Conservation (phyloP, 768 basidiomycete genomes). For the Jaapia argillacea region DNA sequence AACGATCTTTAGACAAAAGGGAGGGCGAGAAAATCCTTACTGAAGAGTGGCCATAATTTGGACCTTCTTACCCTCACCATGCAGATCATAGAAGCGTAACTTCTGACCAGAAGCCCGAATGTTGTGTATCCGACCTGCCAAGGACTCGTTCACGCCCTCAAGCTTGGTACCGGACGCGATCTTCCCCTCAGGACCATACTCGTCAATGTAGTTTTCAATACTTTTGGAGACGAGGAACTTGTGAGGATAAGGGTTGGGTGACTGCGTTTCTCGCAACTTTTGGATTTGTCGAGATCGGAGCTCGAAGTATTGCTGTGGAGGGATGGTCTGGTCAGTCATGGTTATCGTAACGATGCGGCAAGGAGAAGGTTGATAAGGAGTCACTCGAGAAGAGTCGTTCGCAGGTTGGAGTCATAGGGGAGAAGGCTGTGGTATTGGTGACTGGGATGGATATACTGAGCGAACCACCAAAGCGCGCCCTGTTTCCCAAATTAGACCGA, state of each 20-base stretch:
- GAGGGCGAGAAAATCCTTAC: conserved; percentile 22
- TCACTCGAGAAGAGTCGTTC: not conserved
- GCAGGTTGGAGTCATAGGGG: no score
- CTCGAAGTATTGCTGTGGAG: conserved; percentile 81
- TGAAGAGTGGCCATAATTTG: conserved; percentile 91
- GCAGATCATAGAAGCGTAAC: conserved; percentile 90
- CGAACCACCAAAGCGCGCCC: no score
- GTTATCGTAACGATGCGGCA: not conserved
- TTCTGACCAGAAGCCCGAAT: conserved; percentile 77
- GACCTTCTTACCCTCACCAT: conserved; percentile 85
- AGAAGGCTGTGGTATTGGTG: no score
- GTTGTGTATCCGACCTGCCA: conserved; percentile 90
- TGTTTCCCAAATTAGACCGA: no score
- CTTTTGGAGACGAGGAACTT: conserved; percentile 89
- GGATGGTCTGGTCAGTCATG: conserved; percentile 26
- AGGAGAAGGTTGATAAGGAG: not conserved
- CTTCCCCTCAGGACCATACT: conserved; percentile 66
- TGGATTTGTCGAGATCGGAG: conserved; percentile 83
- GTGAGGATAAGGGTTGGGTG: conserved; percentile 96
- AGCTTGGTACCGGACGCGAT: conserved; percentile 61
- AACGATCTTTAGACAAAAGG: not conserved
- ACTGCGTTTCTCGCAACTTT: conserved; percentile 72
- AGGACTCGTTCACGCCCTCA: conserved; percentile 41
- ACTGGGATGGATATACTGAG: no score
- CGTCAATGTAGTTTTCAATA: conserved; percentile 59